Base-by-base conservation (phyloP, 2,329 filamentous ascomycete species). In the Davidsoniella eucalypti region DNA sequence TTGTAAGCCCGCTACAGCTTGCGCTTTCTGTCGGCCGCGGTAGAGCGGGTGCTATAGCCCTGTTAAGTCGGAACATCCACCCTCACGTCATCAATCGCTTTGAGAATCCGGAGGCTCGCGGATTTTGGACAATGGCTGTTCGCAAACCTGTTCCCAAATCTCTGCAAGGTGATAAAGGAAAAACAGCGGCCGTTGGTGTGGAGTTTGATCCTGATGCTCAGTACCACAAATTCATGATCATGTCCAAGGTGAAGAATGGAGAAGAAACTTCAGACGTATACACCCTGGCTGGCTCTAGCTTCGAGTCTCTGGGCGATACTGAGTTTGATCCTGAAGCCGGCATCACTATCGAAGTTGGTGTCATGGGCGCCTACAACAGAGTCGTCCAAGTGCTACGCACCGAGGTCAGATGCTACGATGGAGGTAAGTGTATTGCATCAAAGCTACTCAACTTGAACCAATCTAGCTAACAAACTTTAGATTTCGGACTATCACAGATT, bases 281-380 rank as follows among this genome's bases (percentile, higher is more conserved):
- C 58, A 74, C 77, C 39, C 69, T 90, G 38, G 84, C 80, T n/a
- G 77, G 75, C 1, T 78, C 79, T 26, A 79, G 79, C 2, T 79
- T 93, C 52, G 81, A 87, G 61, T 78, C 83, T 38, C 72, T 90
- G 6, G 77, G 78, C 36, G 86, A 82, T 38, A 87, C 87, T 0
- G 92, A 98, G 59, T 95, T 96, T 61, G 93, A 98, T 54, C 80
- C 84, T 3, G 85, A 86, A 43, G 86, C 88, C 55, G 92, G 88
- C 23, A 77, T 82, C 29, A 95, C 92, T 0, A 73, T 96, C 44
- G 84, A 93, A 57, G 83, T 92, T 16, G 86, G 85, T 14, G 84
- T 82, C 0, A 77, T 98, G 63, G 84, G 83, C n/a, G 76, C 77
- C 47, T 79, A 84, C 54, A 84, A 76, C 60, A 78, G 87, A 52